Evolutionary conservation across 1,139 yeast genomes (phyloP).

Genomic region (Candida pseudoviswanathii): DNA sequence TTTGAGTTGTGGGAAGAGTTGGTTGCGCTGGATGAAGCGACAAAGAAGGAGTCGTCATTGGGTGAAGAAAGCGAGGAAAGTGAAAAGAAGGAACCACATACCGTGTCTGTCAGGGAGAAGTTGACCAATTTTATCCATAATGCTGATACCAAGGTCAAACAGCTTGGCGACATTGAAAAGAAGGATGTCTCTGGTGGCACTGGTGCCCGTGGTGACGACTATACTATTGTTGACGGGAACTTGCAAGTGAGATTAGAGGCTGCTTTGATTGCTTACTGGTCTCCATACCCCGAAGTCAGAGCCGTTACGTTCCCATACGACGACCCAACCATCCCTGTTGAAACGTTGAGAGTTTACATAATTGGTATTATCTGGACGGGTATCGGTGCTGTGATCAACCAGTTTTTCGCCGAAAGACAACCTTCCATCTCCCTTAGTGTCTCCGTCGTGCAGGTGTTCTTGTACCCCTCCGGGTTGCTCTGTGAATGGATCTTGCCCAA

Average conservation of each 20-base stretch:
- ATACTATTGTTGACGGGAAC: constrained; percentile 23
- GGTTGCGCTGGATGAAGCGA: constrained; percentile 1
- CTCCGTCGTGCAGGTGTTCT: constrained; percentile 29
- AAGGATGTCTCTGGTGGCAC: background rate
- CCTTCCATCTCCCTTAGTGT: constrained; percentile 53
- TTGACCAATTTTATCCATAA: background rate
- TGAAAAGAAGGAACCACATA: background rate
- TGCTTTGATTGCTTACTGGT: constrained; percentile 51
- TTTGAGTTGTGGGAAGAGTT: constrained; percentile 5
- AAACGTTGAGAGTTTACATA: constrained; percentile 57
- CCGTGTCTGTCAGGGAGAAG: constrained; percentile 3
- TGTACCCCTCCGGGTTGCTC: constrained; percentile 25
- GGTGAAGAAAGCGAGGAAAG: background rate
- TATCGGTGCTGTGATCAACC: constrained; percentile 59
- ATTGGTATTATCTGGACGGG: constrained; percentile 55
- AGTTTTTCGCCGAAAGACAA: constrained; percentile 58
- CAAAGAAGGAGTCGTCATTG: background rate
- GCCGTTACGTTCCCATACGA: constrained; percentile 58
- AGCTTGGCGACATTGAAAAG: background rate
- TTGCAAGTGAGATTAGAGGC: constrained; percentile 45
- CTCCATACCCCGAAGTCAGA: constrained; percentile 70
- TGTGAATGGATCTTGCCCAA: constrained; percentile 24
- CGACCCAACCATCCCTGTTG: constrained; percentile 52
- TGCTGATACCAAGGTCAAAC: background rate
- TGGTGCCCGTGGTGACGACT: constrained; percentile 18